Conservation (phyloP, 192 early-diverging fungal genomes). For the Mortierella alpina region DNA sequence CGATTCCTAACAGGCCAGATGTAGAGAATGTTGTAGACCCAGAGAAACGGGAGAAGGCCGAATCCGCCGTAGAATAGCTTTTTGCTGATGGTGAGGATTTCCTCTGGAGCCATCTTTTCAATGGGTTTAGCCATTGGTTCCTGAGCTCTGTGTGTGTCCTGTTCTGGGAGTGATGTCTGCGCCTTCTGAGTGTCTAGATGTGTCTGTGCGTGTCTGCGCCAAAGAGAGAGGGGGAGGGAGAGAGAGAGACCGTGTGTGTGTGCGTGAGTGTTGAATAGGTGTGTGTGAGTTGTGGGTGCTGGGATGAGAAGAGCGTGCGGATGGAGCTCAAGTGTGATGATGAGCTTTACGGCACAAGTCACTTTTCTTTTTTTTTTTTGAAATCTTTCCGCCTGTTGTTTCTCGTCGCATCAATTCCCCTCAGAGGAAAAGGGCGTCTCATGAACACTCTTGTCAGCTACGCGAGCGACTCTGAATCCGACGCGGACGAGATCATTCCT, state of each 20-base stretch:
- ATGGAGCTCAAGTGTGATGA: no score
- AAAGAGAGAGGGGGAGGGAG: no score
- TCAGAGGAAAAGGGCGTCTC: not conserved
- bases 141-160: not conserved
- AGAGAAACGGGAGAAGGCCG: constrained; percentile 70
- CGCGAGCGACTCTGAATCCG: constrained; percentile 39
- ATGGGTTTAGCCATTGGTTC: constrained; percentile 49
- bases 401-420: no score
- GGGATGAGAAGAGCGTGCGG: no score
- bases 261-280: no score
- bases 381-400: not conserved
- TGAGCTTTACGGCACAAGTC: no score
- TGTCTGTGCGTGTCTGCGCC: no score
- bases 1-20: constrained; percentile 67
- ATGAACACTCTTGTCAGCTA: constrained; percentile 44
- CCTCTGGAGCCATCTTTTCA: constrained; percentile 63
- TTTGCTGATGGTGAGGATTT: constrained; percentile 68
- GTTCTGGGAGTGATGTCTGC: no score
- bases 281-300: no score
- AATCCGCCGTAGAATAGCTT: constrained; percentile 70
- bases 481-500: not conserved
- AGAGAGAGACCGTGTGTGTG: no score
- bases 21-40: constrained; percentile 79
- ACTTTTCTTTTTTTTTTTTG: no score
- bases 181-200: no score